Base-by-base conservation (phyloP, 768 basidiomycete genomes). In the Podaxis sp. region DNA sequence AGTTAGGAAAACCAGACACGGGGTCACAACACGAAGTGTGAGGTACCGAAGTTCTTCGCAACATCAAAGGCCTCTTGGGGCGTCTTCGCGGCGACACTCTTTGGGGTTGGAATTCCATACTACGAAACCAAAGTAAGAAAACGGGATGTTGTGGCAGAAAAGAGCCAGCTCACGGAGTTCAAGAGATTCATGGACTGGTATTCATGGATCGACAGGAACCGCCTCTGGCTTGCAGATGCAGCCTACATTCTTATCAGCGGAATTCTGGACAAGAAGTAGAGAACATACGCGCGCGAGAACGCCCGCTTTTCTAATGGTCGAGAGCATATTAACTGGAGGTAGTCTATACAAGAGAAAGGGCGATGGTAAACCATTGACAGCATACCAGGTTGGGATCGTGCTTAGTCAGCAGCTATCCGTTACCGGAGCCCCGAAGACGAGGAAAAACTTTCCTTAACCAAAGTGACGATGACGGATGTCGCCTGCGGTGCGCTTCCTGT, bases 81-180 rank as follows among this genome's bases (percentile, higher is more conserved):
- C 21, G 92, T 83, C 72, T 90, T 91, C 42, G 97, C 97, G 38
- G 87, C 80, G 35, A 93, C 76, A 69, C 93, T 89, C 77, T 91
- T 95, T 16, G 97, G 97, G 13, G 96, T 98, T 11, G 93, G 88
- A 59, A 98, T 90, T 21, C 93, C 95, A 75, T 97, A 97, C 95
- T 98, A 67, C 36, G 36, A 18, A 27, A 55, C 36, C n/a, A 14
- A 63, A 18, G 28, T 37, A 60, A 51, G 54, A 42, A 52, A 54
- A 52, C 55, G 50, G 47, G 40, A 21, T 36, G 55, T 25, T 52
- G 54, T 38, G 37, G 52, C 14, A 28, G 48, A 53, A 23, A 36
- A 21, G 35, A 54, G 48, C 38, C 16, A 46, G 57, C 81, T 68
- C 71, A 98, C 96, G 64, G 93, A 88, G 78, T 98, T 97, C 67